Evolutionary conservation across 2,329 filamentous ascomycete genomes (phyloP), one percentile per base, ranked within the genome.

Genomic region (Chaetomium olivaceum): DNA sequence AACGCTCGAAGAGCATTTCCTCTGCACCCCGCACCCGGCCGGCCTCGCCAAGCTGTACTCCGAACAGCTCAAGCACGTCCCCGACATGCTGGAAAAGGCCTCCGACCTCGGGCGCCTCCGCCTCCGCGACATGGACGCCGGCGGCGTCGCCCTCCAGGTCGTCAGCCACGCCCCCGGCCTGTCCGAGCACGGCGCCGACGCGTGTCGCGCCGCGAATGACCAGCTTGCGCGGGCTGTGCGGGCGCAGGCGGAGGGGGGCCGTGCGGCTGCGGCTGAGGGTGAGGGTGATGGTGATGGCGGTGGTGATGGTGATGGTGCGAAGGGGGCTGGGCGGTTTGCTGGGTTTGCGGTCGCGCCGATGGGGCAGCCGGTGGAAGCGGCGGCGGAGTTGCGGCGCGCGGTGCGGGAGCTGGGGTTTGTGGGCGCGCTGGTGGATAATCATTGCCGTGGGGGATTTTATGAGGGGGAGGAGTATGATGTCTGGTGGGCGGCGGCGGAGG

Each of bases 351-450:
- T 65, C 39, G 69, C 65, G 71, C 76, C 58, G 70, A 80, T 74
- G 74, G 64, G 29, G 63, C 71, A 69, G 2, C 72, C 74, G 8
- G 54, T 74, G 68, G 74, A 80, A 74, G 78, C 81, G 73, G 77
- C 82, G 73, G 64, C 64, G 5, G 79, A 80, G 71, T 70, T 81
- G 65, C 69, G 71, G 54, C 75, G 79, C 11, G 80, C 79, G 67
- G 75, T 84, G 1, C 73, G 70, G 4, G 72, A 81, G 57, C 73
- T 80, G n/a, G 75, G 76, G 2, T 83, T 85, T 63, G 76, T 82
- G 3, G 82, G 83, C 0, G 80, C 81, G 1, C 72, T 84, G 51
- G 71, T 85, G 11, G 80, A 82, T 64, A 77, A 80, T 51, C 78
- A 80, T 65, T 62, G 71, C n/a, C 63, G 73, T 21, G 78, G 79